phyloP scores from a whole-genome alignment of 1,139 yeast genomes.

The Kodamaea alishanica region DNA sequence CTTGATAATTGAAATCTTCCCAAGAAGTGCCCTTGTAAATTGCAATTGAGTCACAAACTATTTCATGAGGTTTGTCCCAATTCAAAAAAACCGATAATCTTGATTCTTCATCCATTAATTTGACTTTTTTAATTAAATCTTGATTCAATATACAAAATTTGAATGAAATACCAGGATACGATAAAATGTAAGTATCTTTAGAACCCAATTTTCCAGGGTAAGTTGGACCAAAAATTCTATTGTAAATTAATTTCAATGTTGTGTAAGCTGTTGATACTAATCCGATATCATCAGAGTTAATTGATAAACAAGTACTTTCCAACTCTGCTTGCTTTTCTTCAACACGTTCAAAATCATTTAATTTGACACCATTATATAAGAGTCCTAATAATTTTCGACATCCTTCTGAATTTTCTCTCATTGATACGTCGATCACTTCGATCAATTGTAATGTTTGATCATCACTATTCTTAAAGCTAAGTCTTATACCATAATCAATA shows the following conservation, averaged over 20 bases:
- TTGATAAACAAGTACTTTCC: conserved; percentile 4
- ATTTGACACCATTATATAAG: conserved; percentile 30
- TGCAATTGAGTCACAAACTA: conserved; percentile 34
- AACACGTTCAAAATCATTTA: conserved; percentile 22
- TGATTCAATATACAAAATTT: conserved; percentile 27
- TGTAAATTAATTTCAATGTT: conserved; percentile 46
- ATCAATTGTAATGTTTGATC: conserved; percentile 45
- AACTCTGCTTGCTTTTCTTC: conserved; percentile 3
- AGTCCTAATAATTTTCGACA: conserved; percentile 19
- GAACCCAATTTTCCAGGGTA: conserved; percentile 45
- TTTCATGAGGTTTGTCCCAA: conserved; percentile 29
- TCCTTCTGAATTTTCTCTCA: background rate
- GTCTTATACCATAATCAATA: conserved; percentile 29
- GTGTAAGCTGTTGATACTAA: conserved; percentile 13
- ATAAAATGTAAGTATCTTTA: conserved; percentile 33
- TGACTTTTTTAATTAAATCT: conserved; percentile 17
- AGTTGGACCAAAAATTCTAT: conserved; percentile 60
- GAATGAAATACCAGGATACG: conserved; percentile 56
- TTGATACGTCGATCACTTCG: conserved; percentile 35
- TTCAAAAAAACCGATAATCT: conserved; percentile 32
- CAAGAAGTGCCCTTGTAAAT: conserved; percentile 34
- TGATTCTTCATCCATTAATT: conserved; percentile 13
- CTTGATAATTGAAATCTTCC: conserved; percentile 19
- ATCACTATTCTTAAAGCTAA: conserved; percentile 39
- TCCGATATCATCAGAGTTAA: conserved; percentile 7